Percentiles rank a stretch among this genome's conserved stretches.
These are phyloP conservation scores for Penicillium lagena DNA, from an alignment of 495 filamentous ascomycete genomes.

Conservation along the genomic window DNA sequence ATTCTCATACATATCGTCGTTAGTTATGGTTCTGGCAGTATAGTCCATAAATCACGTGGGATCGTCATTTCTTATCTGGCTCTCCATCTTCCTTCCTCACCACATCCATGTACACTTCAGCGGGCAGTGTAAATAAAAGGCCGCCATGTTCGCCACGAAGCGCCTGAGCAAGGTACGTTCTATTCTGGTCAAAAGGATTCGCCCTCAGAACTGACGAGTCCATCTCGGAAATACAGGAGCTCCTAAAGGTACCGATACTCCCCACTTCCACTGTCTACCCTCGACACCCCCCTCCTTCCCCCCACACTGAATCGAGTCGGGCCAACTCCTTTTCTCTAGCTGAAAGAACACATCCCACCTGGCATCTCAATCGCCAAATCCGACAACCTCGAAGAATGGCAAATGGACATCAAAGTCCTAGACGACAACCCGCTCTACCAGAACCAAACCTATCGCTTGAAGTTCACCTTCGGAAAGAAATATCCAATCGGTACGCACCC, in stretches of 20 bases:
- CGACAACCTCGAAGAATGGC: slow-evolving; percentile 83
- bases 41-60: no score
- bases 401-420: slow-evolving; percentile 85
- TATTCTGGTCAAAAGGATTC: background rate
- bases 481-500: slow-evolving; percentile 78
- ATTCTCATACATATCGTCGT: background rate
- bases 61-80: no score
- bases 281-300: background rate
- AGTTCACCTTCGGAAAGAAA: slow-evolving; percentile 72
- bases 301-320: background rate
- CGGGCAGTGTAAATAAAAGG: background rate
- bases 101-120: background rate
- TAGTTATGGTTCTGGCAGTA: no score
- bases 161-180: slow-evolving; percentile 41
- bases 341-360: slow-evolving; percentile 44
- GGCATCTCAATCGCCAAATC: slow-evolving; percentile 78
- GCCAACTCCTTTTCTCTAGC: slow-evolving; percentile 14
- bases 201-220: background rate
- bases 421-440: slow-evolving; percentile 88
- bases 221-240: slow-evolving; percentile 20
- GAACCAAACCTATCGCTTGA: slow-evolving; percentile 73
- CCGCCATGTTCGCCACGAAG: slow-evolving; percentile 39
- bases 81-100: background rate
- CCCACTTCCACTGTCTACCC: background rate
- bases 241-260: slow-evolving; percentile 30